Evolutionary conservation across 768 basidiomycete genomes (phyloP).

Genomic region (Tricholoma sp.): DNA sequence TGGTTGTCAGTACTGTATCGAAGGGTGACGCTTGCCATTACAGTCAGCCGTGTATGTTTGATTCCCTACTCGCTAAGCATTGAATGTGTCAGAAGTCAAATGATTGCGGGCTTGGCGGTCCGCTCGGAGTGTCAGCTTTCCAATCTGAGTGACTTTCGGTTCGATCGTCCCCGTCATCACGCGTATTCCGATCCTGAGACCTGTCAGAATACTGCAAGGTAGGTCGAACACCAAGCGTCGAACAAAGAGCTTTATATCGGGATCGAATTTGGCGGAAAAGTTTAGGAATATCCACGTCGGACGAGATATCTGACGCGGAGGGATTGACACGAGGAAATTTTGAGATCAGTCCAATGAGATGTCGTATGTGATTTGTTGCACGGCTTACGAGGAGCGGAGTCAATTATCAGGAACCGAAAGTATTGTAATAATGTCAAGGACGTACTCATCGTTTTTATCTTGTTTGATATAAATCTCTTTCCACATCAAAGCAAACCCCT

Average conservation of each 20-base stretch:
- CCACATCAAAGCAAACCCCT: constrained; percentile 82
- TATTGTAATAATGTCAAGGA: not conserved
- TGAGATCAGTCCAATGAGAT: constrained; percentile 65
- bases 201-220: constrained; percentile 30
- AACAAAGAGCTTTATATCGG: constrained; percentile 82
- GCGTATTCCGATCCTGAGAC: constrained; percentile 16
- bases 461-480: constrained; percentile 40
- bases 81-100: not conserved
- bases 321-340: constrained; percentile 81
- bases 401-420: too few species aligned
- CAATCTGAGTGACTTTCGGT: constrained; percentile 1
- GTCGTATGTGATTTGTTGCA: constrained; percentile 54
- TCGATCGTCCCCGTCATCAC: constrained; percentile 5
- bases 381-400: constrained; percentile 35
- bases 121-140: not conserved
- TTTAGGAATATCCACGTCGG: constrained; percentile 66
- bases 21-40: not conserved
- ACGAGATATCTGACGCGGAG: constrained; percentile 33
- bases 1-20: too few species aligned
- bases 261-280: constrained; percentile 84
- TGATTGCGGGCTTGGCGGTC: not conserved
- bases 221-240: constrained; percentile 64
- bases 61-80: too few species aligned
- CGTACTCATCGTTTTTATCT: constrained; percentile 45
- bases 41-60: not conserved